phyloP scores from a whole-genome alignment of 192 early-diverging fungal genomes.

The Haplosporangium gracile region DNA sequence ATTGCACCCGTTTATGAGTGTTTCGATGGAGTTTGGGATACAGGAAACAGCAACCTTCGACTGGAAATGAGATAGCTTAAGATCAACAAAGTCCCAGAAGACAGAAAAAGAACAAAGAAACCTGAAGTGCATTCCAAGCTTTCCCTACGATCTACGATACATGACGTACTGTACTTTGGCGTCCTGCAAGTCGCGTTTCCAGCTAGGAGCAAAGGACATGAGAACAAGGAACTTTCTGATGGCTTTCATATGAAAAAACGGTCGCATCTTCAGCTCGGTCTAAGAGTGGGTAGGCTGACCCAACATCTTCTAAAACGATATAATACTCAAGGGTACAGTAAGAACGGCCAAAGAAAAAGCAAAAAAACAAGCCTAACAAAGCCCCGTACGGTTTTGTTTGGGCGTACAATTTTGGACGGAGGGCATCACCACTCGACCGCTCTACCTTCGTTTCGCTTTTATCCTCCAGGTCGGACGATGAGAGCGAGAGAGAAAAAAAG shows the following conservation, averaged over 20 bases:
- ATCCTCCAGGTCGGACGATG: not conserved
- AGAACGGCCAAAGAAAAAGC: not conserved
- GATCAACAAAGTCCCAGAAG: too few species aligned
- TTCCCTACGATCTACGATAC: too few species aligned
- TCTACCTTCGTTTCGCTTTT: not conserved
- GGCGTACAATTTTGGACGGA: not conserved
- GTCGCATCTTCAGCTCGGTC: not conserved
- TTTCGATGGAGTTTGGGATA: too few species aligned
- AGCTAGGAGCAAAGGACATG: too few species aligned
- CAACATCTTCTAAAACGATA: constrained; percentile 4
- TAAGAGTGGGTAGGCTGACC: not conserved
- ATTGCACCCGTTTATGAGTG: too few species aligned
- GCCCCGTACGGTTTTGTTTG: not conserved
- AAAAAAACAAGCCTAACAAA: not conserved
- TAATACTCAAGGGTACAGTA: not conserved
- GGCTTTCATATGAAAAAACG: not conserved
- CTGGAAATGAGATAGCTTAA: too few species aligned
- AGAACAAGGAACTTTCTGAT: too few species aligned
- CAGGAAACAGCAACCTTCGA: too few species aligned
- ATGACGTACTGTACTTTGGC: too few species aligned
- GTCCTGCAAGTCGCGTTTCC: too few species aligned
- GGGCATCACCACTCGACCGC: not conserved
- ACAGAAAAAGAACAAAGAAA: too few species aligned
- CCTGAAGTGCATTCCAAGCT: too few species aligned
- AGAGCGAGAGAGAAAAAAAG: not conserved